A percentile compares a stretch with the other conserved stretches of the same genome.
These are phyloP conservation scores for Fraxinus sp. DNA, from an alignment of 305 asterid species.

Conservation along the genomic window DNA sequence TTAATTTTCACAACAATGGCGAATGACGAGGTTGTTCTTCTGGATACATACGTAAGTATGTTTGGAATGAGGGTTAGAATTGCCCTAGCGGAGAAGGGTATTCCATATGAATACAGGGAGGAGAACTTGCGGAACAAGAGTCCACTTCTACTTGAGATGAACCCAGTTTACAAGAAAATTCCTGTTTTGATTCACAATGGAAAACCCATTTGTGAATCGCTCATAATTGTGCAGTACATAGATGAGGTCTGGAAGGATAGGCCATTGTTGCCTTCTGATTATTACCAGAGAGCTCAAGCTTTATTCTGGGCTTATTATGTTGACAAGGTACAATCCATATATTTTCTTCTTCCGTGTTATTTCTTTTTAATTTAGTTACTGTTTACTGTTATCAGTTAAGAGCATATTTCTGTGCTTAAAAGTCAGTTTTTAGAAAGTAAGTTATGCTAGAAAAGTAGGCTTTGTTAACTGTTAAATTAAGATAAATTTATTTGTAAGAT, in stretches of 20 bases:
- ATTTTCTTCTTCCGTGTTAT: background rate
- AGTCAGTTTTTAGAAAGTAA: background rate
- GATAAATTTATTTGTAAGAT: background rate
- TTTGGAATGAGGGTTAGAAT: constrained; percentile 51
- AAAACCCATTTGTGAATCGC: constrained; percentile 50
- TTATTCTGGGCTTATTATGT: constrained; percentile 63
- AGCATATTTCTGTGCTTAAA: background rate
- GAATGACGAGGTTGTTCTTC: constrained; percentile 34
- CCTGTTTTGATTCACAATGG: constrained; percentile 21
- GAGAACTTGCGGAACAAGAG: constrained; percentile 45
- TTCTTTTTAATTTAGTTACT: background rate
- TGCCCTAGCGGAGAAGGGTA: constrained; percentile 51
- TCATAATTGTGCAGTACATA: constrained; percentile 49
- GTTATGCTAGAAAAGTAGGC: background rate
- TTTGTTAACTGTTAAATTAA: background rate
- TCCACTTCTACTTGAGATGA: constrained; percentile 47
- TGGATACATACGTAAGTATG: constrained; percentile 38
- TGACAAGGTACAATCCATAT: constrained; percentile 40
- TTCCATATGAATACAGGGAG: constrained; percentile 39
- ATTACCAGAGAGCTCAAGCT: constrained; percentile 54
- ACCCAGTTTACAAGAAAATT: constrained; percentile 54
- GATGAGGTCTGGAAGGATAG: constrained; percentile 56
- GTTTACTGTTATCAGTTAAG: background rate
- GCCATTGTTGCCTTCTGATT: constrained; percentile 56
- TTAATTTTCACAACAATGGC: constrained; percentile 27